These are phyloP conservation scores for Saccharomycopsis hybrid DNA, from an alignment of 1,139 yeast genomes.

Conservation along the genomic window DNA sequence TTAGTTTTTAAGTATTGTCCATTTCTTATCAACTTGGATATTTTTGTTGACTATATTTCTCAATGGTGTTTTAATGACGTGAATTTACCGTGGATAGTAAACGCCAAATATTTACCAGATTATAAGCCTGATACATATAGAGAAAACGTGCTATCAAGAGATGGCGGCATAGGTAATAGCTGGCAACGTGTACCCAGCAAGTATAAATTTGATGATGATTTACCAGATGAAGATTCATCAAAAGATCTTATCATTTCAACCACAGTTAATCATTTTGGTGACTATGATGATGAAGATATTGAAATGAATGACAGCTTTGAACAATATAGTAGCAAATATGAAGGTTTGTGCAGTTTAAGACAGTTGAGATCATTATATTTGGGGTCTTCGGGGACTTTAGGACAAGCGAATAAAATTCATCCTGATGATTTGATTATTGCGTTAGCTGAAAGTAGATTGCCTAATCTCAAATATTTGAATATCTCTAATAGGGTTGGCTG, in stretches of 20 bases:
- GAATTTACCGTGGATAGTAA: conserved; percentile 20
- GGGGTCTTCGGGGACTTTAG: conserved; percentile 84
- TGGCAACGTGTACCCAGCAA: not conserved
- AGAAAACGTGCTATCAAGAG: conserved; percentile 12
- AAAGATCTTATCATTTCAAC: conserved; percentile 16
- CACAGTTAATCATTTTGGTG: conserved; percentile 12
- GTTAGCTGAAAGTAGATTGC: conserved; percentile 68
- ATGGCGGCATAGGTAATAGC: conserved; percentile 1
- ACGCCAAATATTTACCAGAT: conserved; percentile 15
- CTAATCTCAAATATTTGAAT: conserved; percentile 53
- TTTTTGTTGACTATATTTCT: conserved; percentile 80
- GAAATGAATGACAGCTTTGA: too few relatives aligned
- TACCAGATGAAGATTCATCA: not conserved
- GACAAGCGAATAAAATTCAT: conserved; percentile 73
- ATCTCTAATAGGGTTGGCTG: conserved; percentile 81
- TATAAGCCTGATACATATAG: too few relatives aligned
- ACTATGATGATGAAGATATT: conserved; percentile 3
- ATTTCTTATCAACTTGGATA: conserved; percentile 50
- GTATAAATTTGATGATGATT: conserved; percentile 1
- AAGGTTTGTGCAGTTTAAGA: conserved; percentile 22
- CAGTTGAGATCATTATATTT: conserved; percentile 63
- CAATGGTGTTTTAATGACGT: conserved; percentile 53
- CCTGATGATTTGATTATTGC: conserved; percentile 89
- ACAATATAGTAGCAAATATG: too few relatives aligned
- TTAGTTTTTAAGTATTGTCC: conserved; percentile 71